A percentile compares a stretch with the other conserved stretches of the same genome.
Evolutionary conservation across 1,284 basidiomycete genomes (phyloP).

Genomic region (Polyporus tsugae): DNA sequence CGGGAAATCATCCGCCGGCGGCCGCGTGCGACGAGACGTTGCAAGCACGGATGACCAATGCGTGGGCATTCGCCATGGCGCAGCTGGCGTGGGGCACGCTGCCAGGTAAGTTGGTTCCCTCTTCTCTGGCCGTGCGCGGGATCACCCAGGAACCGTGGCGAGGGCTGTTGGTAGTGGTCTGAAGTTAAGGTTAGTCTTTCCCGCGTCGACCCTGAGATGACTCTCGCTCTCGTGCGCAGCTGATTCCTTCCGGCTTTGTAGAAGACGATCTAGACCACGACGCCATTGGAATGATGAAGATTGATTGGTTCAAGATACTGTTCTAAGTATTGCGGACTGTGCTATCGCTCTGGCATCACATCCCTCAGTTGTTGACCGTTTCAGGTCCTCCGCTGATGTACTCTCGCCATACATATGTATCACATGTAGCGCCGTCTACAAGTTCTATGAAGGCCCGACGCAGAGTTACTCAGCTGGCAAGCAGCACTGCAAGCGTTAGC

Average conservation of each 20-base stretch:
- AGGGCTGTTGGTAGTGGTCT: slow-evolving; percentile 2
- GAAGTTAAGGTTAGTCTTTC: slow-evolving; percentile 4
- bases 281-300: not conserved
- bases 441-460: too few relatives aligned
- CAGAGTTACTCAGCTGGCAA: too few relatives aligned
- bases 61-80: slow-evolving; percentile 1
- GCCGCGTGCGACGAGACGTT: slow-evolving; percentile 36
- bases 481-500: too few relatives aligned
- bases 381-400: not conserved
- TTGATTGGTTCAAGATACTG: not conserved
- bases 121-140: not conserved
- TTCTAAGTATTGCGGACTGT: not conserved
- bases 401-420: too few relatives aligned
- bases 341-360: too few relatives aligned
- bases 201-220: not conserved
- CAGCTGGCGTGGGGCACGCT: not conserved
- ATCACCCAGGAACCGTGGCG: too few relatives aligned
- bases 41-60: slow-evolving; percentile 38
- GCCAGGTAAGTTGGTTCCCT: not conserved
- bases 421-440: too few relatives aligned
- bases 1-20: slow-evolving; percentile 39
- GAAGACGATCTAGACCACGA: not conserved
- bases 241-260: not conserved
- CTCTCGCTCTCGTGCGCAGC: not conserved
- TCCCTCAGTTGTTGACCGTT: not conserved